Conservation (phyloP, 441 rosid genomes). For the Erysimum pusillum region DNA sequence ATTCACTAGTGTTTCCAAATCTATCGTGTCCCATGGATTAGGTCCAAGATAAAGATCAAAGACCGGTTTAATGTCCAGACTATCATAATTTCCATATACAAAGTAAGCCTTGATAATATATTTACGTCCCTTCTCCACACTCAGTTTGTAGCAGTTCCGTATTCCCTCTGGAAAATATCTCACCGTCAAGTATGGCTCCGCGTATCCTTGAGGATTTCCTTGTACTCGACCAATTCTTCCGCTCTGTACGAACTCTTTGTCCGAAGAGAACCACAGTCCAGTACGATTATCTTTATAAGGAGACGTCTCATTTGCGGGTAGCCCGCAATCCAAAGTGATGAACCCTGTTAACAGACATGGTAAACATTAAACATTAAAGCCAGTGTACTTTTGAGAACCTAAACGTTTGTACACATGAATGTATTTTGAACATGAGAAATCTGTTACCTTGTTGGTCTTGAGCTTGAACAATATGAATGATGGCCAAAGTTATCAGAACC, state of each 20-base stretch:
- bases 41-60: conserved; percentile 33
- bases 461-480: conserved; percentile 31
- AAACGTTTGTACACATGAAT: neutral
- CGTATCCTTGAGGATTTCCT: no score
- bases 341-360: conserved; percentile 16
- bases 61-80: neutral
- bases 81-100: conserved; percentile 58
- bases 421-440: neutral
- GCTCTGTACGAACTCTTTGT: conserved; percentile 6
- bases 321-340: conserved; percentile 47
- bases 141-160: conserved; percentile 55
- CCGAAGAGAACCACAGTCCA: conserved; percentile 29
- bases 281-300: neutral
- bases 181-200: no score
- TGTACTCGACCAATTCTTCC: conserved; percentile 23
- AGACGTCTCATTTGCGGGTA: neutral
- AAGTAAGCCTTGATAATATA: conserved; percentile 46
- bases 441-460: neutral
- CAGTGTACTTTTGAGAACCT: conserved; percentile 3
- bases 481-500: conserved; percentile 15
- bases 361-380: neutral
- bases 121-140: conserved; percentile 33
- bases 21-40: neutral
- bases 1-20: neutral
- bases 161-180: conserved; percentile 54